Evolutionary conservation across 306 rosid species (phyloP).

Genomic region (Dalbergia oliveri): DNA sequence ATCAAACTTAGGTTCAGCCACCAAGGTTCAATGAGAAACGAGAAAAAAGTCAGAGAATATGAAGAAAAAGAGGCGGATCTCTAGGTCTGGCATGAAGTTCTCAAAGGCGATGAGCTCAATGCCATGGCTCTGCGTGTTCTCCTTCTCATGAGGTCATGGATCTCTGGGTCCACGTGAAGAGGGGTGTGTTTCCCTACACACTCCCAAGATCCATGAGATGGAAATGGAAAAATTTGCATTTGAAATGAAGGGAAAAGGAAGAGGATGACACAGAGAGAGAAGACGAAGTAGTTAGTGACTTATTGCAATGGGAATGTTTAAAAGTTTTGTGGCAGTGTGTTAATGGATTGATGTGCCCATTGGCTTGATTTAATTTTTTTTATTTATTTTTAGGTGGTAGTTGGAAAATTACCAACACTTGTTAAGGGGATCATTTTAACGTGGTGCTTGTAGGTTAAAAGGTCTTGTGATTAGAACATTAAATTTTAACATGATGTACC

Average conservation of each 20-base stretch:
- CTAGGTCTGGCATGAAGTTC: slow-evolving; percentile 59
- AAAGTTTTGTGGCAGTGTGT: too few species aligned
- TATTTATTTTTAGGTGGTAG: neutral
- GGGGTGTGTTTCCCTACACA: slow-evolving; percentile 82
- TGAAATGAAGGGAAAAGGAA: neutral
- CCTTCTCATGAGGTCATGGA: slow-evolving; percentile 91
- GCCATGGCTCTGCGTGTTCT: slow-evolving; percentile 89
- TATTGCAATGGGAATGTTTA: neutral
- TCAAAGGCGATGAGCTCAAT: slow-evolving; percentile 97
- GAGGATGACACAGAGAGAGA: too few species aligned
- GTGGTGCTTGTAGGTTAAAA: neutral
- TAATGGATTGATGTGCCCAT: neutral
- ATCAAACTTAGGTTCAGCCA: too few species aligned
- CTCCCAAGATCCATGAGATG: slow-evolving; percentile 75
- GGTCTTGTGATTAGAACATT: neutral
- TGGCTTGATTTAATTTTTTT: neutral
- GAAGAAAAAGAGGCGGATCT: too few species aligned
- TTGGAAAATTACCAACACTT: neutral
- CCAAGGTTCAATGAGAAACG: too few species aligned
- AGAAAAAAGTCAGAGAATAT: too few species aligned
- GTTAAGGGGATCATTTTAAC: neutral
- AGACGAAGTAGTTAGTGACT: neutral
- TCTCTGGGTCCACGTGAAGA: slow-evolving; percentile 77
- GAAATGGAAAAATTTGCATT: neutral
- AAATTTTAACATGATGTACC: too few species aligned